These are phyloP conservation scores for Solanum bulbocastanum DNA, from an alignment of 257 asterid genomes.

Conservation along the genomic window DNA sequence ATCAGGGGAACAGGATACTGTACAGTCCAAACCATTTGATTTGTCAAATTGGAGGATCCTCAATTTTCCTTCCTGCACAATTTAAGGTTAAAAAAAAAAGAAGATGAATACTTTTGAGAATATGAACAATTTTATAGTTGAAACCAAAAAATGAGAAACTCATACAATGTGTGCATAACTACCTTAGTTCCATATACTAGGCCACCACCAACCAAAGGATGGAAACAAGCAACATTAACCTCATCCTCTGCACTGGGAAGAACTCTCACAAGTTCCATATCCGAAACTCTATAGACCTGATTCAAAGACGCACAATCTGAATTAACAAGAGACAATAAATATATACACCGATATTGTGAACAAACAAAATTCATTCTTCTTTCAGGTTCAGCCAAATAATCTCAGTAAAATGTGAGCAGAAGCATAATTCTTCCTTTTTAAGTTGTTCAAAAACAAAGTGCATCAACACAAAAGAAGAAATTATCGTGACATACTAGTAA, in stretches of 20 bases:
- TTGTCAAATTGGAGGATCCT: conserved; percentile 70
- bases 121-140: background rate
- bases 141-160: background rate
- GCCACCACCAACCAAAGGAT: conserved; percentile 95
- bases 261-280: conserved; percentile 95
- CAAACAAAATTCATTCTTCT: background rate
- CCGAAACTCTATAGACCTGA: conserved; percentile 83
- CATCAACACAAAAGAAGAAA: background rate
- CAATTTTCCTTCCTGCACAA: conserved; percentile 85
- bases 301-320: conserved; percentile 6
- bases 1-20: conserved; percentile 34
- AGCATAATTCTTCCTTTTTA: background rate
- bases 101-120: background rate
- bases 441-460: background rate
- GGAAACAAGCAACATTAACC: conserved; percentile 96
- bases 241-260: conserved; percentile 98
- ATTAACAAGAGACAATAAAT: background rate
- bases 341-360: background rate
- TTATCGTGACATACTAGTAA: background rate
- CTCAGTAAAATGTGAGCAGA: background rate
- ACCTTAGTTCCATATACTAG: conserved; percentile 98
- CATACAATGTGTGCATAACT: background rate
- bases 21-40: conserved; percentile 39
- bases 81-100: background rate
- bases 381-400: background rate